phyloP scores from a whole-genome alignment of 495 filamentous ascomycete genomes.

The Glarea lozoyensis region DNA sequence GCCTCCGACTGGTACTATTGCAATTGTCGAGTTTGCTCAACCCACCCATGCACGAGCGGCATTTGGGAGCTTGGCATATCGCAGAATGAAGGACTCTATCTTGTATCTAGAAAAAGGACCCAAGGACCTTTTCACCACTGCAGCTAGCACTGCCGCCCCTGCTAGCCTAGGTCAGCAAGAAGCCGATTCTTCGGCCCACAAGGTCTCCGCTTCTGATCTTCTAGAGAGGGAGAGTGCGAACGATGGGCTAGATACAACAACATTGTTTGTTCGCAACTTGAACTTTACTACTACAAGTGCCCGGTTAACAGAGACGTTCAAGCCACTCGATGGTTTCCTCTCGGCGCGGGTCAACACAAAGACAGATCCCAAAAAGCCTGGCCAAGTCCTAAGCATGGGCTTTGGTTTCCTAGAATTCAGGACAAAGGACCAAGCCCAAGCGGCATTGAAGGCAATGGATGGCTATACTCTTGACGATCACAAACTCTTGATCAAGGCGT shows the following conservation, averaged over 20 bases:
- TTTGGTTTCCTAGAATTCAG: slow-evolving; percentile 92
- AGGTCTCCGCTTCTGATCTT: slow-evolving; percentile 32
- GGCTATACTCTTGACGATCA: slow-evolving; percentile 80
- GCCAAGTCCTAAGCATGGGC: slow-evolving; percentile 84
- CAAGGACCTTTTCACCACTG: slow-evolving; percentile 60
- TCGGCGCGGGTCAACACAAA: slow-evolving; percentile 83
- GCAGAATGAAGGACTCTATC: slow-evolving; percentile 82
- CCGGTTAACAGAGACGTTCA: slow-evolving; percentile 63
- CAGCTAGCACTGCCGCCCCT: slow-evolving; percentile 20
- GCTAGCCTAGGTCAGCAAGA: slow-evolving; percentile 16
- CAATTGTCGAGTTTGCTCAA: slow-evolving; percentile 78
- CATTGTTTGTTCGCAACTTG: slow-evolving; percentile 86
- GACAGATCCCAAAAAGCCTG: slow-evolving; percentile 73
- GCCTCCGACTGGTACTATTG: slow-evolving; percentile 86
- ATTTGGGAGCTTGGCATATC: slow-evolving; percentile 75
- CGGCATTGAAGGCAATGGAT: slow-evolving; percentile 76
- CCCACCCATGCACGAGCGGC: slow-evolving; percentile 71
- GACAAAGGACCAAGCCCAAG: slow-evolving; percentile 64
- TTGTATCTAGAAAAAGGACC: slow-evolving; percentile 93
- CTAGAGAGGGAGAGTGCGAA: slow-evolving; percentile 47
- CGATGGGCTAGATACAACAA: slow-evolving; percentile 53
- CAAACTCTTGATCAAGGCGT: slow-evolving; percentile 70
- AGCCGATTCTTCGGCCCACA: slow-evolving; percentile 19
- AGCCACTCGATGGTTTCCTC: slow-evolving; percentile 73
- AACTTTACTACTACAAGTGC: slow-evolving; percentile 82